A percentile compares a stretch with the other conserved stretches of the same genome.
phyloP scores from a whole-genome alignment of 2,329 filamentous ascomycete species.

The Biscogniauxia marginata region DNA sequence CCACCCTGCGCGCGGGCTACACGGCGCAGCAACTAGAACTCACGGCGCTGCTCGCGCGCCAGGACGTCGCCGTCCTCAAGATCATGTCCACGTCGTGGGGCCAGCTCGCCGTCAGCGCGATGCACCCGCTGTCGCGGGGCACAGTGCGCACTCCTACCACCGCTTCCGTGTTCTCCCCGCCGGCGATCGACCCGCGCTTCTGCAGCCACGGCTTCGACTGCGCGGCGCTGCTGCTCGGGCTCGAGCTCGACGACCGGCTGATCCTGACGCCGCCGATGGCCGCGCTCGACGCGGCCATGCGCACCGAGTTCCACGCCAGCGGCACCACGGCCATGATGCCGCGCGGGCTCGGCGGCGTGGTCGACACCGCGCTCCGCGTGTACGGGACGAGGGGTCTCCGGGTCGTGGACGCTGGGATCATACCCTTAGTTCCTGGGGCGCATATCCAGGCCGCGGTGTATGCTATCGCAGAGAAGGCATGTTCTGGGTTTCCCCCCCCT shows the following conservation, averaged over 20 bases:
- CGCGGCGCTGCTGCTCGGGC: constrained; percentile 24
- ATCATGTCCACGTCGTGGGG: constrained; percentile 34
- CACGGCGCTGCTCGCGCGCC: constrained; percentile 21
- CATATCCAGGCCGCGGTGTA: constrained; percentile 30
- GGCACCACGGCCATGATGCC: constrained; percentile 46
- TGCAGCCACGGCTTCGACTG: constrained; percentile 44
- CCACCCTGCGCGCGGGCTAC: constrained; percentile 25
- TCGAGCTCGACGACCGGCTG: constrained; percentile 28
- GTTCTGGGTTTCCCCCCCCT: neutral
- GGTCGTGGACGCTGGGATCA: constrained; percentile 44
- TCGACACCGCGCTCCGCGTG: constrained; percentile 40
- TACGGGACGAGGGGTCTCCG: constrained; percentile 44
- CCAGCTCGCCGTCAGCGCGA: constrained; percentile 31
- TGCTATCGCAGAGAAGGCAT: constrained; percentile 39
- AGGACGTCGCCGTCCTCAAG: constrained; percentile 26
- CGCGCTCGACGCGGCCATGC: constrained; percentile 28
- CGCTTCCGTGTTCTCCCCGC: constrained; percentile 34
- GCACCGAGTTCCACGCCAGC: constrained; percentile 43
- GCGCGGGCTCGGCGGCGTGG: constrained; percentile 42
- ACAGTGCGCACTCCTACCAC: constrained; percentile 37
- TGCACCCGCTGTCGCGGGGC: constrained; percentile 46
- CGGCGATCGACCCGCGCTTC: constrained; percentile 42
- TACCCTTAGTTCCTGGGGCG: constrained; percentile 43
- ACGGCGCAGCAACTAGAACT: constrained; percentile 22
- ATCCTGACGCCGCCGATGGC: constrained; percentile 26